A percentile compares a stretch with the other conserved stretches of the same genome.
Evolutionary conservation across 2,329 filamentous ascomycete species (phyloP).

Genomic region (Neonectria magnoliae): DNA sequence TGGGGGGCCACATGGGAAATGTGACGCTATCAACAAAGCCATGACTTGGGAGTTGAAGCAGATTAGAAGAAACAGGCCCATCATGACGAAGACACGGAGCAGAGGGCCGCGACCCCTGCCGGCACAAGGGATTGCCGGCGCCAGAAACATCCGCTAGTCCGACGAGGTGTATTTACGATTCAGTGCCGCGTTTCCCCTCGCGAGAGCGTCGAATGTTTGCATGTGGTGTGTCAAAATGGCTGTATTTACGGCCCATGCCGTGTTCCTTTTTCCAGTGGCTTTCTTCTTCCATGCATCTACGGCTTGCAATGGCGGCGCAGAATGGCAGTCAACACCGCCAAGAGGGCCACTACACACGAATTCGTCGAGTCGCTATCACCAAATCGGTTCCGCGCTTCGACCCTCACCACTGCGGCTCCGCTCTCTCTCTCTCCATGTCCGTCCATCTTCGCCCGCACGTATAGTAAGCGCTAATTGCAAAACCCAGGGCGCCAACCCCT

Average conservation of each 20-base stretch:
- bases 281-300: background rate
- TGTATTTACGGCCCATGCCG: no score
- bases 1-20: slow-evolving; percentile 14
- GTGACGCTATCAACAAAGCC: background rate
- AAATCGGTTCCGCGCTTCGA: slow-evolving; percentile 2
- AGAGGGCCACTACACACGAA: background rate
- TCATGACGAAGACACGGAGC: background rate
- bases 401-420: slow-evolving; percentile 9
- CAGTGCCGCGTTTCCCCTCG: background rate
- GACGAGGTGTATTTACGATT: background rate
- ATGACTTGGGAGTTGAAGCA: slow-evolving; percentile 4
- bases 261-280: background rate
- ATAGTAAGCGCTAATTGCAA: slow-evolving; percentile 78
- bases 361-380: background rate
- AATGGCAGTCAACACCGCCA: background rate
- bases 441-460: slow-evolving; percentile 63
- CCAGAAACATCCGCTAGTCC: background rate
- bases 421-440: background rate
- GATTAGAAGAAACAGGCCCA: background rate
- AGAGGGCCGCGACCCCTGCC: background rate
- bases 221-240: background rate
- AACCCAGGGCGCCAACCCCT: background rate
- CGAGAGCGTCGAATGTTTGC: background rate
- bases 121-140: background rate
- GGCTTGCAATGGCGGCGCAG: background rate